These are phyloP conservation scores for Lactarius indigo DNA, from an alignment of 768 basidiomycete genomes.

Conservation along the genomic window DNA sequence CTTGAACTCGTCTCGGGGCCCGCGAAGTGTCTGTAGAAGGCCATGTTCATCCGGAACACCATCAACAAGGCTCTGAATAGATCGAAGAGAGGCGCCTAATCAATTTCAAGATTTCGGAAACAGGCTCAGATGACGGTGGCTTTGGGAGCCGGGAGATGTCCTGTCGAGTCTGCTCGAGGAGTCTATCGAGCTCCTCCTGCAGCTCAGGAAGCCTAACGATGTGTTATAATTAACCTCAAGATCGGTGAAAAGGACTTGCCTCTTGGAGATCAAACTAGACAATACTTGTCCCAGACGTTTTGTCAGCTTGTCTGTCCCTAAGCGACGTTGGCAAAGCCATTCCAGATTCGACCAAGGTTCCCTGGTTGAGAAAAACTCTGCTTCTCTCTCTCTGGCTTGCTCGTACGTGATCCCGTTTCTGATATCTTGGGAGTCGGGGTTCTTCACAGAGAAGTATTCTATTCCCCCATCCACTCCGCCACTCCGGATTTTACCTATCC, in stretches of 20 bases:
- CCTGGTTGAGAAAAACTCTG: constrained; percentile 9
- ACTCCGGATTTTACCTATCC: constrained; percentile 14
- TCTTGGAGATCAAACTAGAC: constrained; percentile 16
- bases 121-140: constrained; percentile 52
- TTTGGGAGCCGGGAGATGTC: constrained; percentile 38
- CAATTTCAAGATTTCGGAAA: constrained; percentile 47
- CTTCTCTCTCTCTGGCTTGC: constrained; percentile 16
- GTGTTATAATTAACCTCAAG: neutral
- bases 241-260: neutral
- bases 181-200: constrained; percentile 47
- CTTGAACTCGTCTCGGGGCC: constrained; percentile 45
- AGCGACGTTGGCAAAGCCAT: constrained; percentile 12
- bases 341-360: constrained; percentile 21
- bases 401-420: constrained; percentile 22
- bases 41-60: constrained; percentile 51
- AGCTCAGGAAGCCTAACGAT: constrained; percentile 56
- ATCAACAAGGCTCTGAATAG: constrained; percentile 43
- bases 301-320: constrained; percentile 23
- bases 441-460: constrained; percentile 24
- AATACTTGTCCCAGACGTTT: constrained; percentile 16
- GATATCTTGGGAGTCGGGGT: constrained; percentile 22
- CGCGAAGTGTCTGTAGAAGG: constrained; percentile 51
- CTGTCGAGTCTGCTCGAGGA: constrained; percentile 37
- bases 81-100: constrained; percentile 44
- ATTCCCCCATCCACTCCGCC: neutral